phyloP scores from a whole-genome alignment of 1,139 yeast genomes.

The Pichia kudriavzevii region DNA sequence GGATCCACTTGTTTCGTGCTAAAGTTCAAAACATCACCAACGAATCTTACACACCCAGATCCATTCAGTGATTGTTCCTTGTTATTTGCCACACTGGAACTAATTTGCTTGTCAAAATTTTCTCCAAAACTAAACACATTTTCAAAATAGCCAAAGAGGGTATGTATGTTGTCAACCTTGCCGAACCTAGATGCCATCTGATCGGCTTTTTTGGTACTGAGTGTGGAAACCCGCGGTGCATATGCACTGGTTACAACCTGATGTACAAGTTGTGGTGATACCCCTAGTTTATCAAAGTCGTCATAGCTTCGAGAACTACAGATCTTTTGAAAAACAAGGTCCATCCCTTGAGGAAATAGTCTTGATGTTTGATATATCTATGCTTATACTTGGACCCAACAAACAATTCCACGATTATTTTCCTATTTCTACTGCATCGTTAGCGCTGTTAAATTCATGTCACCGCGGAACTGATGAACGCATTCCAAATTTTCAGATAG shows the following conservation, averaged over 20 bases:
- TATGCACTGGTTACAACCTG: conserved; percentile 21
- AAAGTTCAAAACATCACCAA: conserved; percentile 7
- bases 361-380: too few relatives aligned
- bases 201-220: conserved; percentile 12
- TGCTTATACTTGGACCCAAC: too few relatives aligned
- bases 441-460: too few relatives aligned
- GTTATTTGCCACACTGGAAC: background rate
- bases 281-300: conserved; percentile 26
- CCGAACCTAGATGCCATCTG: conserved; percentile 9
- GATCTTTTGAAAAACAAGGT: too few relatives aligned
- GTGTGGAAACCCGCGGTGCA: conserved; percentile 16
- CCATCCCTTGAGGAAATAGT: too few relatives aligned
- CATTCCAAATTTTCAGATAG: too few relatives aligned
- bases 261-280: conserved; percentile 22
- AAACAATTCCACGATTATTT: too few relatives aligned
- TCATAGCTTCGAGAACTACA: too few relatives aligned
- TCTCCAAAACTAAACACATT: conserved; percentile 18
- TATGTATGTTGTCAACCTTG: conserved; percentile 2
- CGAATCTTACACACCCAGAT: conserved; percentile 13
- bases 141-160: conserved; percentile 25
- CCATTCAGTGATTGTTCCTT: conserved; percentile 1
- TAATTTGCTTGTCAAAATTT: conserved; percentile 2
- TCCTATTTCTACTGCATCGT: too few relatives aligned
- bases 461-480: too few relatives aligned
- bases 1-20: background rate